Evolutionary conservation across 345 rosid species (phyloP).

Genomic region (Cardiospermum halicacabum): DNA sequence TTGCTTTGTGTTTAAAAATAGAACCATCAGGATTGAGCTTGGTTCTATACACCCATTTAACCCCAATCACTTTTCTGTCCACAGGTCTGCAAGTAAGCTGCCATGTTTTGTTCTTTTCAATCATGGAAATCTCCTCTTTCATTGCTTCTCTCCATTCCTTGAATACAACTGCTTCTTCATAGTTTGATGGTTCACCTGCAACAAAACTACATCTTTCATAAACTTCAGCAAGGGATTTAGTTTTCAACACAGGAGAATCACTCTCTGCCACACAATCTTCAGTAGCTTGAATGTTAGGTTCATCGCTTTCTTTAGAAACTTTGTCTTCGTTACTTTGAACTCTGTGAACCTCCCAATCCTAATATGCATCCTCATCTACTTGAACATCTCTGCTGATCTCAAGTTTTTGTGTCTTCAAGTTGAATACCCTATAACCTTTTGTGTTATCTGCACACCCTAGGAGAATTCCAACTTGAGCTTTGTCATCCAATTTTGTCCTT

Average conservation of each 20-base stretch:
- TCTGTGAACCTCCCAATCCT: too few species aligned
- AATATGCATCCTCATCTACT: background rate
- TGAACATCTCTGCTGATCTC: background rate
- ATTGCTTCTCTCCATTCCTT: background rate
- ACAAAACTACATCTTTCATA: background rate
- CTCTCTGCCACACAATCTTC: background rate
- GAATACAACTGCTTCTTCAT: background rate
- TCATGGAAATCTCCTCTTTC: background rate
- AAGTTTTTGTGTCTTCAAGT: background rate
- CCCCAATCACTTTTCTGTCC: background rate
- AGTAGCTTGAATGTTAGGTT: background rate
- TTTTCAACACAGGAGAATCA: background rate
- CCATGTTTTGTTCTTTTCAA: background rate
- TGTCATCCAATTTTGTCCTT: too few species aligned
- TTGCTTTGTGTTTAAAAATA: background rate
- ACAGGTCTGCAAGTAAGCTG: background rate
- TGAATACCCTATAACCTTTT: background rate
- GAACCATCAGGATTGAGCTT: background rate
- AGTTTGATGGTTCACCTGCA: background rate
- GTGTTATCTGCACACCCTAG: background rate
- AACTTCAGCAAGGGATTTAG: too few species aligned
- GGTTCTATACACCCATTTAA: background rate
- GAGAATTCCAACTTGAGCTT: too few species aligned
- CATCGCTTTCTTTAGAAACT: background rate
- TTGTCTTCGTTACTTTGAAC: background rate